These are phyloP conservation scores for Fusarium sp. DNA, from an alignment of 2,329 filamentous ascomycete species.

Conservation along the genomic window DNA sequence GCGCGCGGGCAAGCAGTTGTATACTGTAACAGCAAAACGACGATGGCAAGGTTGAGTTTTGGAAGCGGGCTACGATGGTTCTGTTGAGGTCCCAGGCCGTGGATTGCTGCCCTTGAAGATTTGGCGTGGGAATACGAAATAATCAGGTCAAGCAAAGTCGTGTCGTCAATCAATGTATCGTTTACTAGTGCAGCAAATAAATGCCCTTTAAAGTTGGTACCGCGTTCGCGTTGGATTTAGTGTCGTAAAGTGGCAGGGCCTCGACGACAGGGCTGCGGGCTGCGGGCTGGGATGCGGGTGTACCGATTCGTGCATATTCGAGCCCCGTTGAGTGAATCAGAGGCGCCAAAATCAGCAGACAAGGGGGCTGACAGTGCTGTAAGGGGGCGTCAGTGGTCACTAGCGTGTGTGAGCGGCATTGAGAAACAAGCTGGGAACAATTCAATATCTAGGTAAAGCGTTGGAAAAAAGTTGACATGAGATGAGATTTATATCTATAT, in stretches of 20 bases:
- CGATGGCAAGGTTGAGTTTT: constrained; percentile 1
- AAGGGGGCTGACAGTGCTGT: constrained; percentile 37
- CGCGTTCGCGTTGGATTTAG: constrained; percentile 51
- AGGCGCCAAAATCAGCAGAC: constrained; percentile 11
- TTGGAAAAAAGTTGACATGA: background rate
- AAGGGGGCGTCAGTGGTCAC: constrained; percentile 28
- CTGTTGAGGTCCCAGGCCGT: constrained; percentile 5
- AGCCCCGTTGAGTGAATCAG: constrained; percentile 31
- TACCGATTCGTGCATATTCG: constrained; percentile 44
- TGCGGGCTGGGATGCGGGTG: constrained; percentile 22
- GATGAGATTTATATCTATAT: background rate
- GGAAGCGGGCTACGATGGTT: background rate
- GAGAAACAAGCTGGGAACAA: constrained; percentile 23
- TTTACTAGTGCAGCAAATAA: constrained; percentile 40
- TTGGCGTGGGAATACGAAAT: constrained; percentile 21
- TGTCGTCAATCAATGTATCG: constrained; percentile 43
- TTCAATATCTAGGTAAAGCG: background rate
- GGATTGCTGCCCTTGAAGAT: constrained; percentile 26
- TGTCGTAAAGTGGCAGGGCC: constrained; percentile 48
- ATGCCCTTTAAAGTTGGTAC: constrained; percentile 48
- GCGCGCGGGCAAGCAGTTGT: constrained; percentile 6
- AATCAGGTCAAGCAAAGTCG: constrained; percentile 32
- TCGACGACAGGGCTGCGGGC: constrained; percentile 34
- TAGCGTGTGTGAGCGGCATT: constrained; percentile 26
- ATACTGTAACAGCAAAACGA: constrained; percentile 4